Evolutionary conservation across 495 filamentous ascomycete species (phyloP), one percentile per base, ranked within the genome.

Genomic region (Clohesyomyces aquaticus): DNA sequence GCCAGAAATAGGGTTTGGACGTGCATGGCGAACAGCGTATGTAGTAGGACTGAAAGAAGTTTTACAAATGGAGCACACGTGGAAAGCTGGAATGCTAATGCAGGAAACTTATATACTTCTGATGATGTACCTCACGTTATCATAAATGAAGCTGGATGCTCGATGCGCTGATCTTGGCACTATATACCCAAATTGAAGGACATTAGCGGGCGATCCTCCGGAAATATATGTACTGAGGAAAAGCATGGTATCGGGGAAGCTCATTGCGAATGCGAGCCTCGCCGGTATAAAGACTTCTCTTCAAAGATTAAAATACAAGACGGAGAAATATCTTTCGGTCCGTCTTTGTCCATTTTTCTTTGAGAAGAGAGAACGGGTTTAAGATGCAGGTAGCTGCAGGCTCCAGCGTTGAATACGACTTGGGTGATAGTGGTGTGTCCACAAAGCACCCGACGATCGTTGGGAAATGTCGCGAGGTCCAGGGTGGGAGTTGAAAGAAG

Each of bases 21-120:
- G 42, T 59, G 61, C 61, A 65, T 65, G 32, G 22, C 55, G 29
- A 28, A 49, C 19, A 4, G 4, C 2, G 49, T 11, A n/a, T n/a
- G n/a, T n/a, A n/a, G n/a, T n/a, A n/a, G n/a, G n/a, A n/a, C n/a
- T 8, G 49, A 32, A 29, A 29, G 14, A 38, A 38, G 14, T 14
- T 38, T 38, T 6, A 14, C 6, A 6, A 6, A 14, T 14, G 32
- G 32, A 6, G 6, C 32, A 38, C 32, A 38, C 14, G 32, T 6
- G 14, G 32, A 38, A 38, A 38, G 6, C 6, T 38, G 32, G 6
- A 14, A 38, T 38, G 32, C 32, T 38, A 14, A 38, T 38, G 14
- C 14, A 38, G 14, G 14, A 38, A 6, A 6, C 32, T 38, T 38
- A 38, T 38, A 38, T 38, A 14, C 14, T 14, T 38, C 6, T 14